Evolutionary conservation across 345 rosid genomes (phyloP), one percentile per base, ranked within the genome.

Genomic region (Populus deltoides): DNA sequence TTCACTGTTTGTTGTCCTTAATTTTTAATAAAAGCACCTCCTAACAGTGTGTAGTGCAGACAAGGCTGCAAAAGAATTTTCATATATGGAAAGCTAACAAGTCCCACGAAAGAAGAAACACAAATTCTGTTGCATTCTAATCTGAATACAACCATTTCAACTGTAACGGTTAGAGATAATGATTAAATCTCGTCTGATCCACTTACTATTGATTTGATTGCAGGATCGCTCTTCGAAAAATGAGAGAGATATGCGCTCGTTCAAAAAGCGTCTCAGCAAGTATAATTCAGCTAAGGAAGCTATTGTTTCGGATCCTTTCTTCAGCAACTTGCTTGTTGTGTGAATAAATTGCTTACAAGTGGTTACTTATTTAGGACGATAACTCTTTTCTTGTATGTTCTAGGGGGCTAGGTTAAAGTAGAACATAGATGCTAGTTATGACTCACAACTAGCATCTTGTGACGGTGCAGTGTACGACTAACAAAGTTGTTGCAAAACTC

Each of bases 211-310:
- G 4, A 31, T 39, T 10, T 73, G 75, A 38, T 43, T 38, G 17
- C 83, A 91, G 99, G 91, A 88, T 55, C 91, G 95, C 63, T 86
- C 91, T 80, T 85, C 94, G 1, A 91, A 85, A 43, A 75, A 96
- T 43, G 90, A 90, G 77, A 87, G 98, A 81, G 94, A 93, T 49
- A 66, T 96, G 75, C 84, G 97, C 66, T 89, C 99, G 27, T 49
- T 92, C 84, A 93, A 94, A 90, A 92, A 91, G 85, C 88, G 93
- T 27, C 77, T 94, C 68, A 94, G 92, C 81, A 85, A 88, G 84
- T 94, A 90, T 80, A 22, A 81, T 71, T 94, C 98, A 33, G 92
- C 97, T 68, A 91, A 87, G 79, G 97, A 97, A 75, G 92, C 97
- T 25, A 80, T n/a, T n/a, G 10, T 94, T 73, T 86, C 74, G 62